Conservation (phyloP, 2,329 filamentous ascomycete genomes). For the Trematosphaeria pertusa region DNA sequence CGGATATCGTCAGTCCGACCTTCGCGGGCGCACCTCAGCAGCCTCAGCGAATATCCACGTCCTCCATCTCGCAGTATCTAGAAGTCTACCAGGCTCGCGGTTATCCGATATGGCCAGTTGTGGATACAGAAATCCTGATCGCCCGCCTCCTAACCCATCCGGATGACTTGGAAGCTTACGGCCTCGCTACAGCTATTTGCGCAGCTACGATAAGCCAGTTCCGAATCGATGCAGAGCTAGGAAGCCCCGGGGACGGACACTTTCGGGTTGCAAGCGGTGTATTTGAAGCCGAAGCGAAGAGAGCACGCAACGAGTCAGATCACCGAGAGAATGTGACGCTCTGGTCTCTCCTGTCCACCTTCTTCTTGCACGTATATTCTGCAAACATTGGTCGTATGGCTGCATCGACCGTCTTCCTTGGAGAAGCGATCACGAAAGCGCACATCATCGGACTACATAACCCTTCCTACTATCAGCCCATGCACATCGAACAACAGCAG, state of each 20-base stretch:
- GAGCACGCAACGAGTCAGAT: conserved; percentile 35
- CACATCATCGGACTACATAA: conserved; percentile 43
- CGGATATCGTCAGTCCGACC: conserved; percentile 29
- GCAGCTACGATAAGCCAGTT: conserved; percentile 47
- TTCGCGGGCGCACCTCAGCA: conserved; percentile 18
- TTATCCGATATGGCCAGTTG: conserved; percentile 45
- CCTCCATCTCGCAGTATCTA: conserved; percentile 41
- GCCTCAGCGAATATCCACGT: conserved; percentile 39
- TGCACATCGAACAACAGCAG: conserved; percentile 36
- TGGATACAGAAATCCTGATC: conserved; percentile 40
- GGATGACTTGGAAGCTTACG: conserved; percentile 42
- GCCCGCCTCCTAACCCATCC: conserved; percentile 40
- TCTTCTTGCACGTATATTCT: conserved; percentile 45
- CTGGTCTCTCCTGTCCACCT: conserved; percentile 38
- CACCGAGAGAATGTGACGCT: conserved; percentile 40
- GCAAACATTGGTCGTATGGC: conserved; percentile 46
- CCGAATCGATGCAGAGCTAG: conserved; percentile 38
- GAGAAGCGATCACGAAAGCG: conserved; percentile 43
- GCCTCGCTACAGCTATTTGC: conserved; percentile 39
- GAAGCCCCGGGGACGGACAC: conserved; percentile 40
- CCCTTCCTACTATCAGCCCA: conserved; percentile 29
- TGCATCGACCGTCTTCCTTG: conserved; percentile 39
- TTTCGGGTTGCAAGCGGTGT: conserved; percentile 38
- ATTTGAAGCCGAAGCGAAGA: conserved; percentile 40
- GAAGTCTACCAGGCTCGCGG: conserved; percentile 40